Conservation (phyloP, 805 yeast genomes). For the Candida fluviatilis region DNA sequence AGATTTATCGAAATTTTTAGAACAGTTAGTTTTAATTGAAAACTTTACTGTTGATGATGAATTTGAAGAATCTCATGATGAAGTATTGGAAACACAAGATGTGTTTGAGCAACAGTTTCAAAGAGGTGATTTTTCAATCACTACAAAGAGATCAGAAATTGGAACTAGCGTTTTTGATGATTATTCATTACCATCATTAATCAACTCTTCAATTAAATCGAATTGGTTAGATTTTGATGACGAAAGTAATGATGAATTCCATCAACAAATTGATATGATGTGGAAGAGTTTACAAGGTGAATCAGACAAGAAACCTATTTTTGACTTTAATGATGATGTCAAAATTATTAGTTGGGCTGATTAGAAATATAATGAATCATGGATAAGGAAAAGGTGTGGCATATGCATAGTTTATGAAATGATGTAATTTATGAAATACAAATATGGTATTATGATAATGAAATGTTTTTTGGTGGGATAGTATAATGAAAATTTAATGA, state of each 20-base stretch:
- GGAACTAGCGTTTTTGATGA: neutral
- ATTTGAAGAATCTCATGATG: constrained; percentile 19
- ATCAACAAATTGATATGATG: constrained; percentile 3
- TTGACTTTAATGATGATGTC: constrained; percentile 3
- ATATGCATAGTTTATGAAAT: neutral
- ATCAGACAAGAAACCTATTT: neutral
- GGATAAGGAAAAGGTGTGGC: neutral
- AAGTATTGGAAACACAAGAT: constrained; percentile 7
- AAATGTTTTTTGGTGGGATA: neutral
- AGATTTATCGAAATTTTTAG: constrained; percentile 30
- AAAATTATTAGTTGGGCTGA: constrained; percentile 4
- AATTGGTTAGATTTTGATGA: constrained; percentile 33
- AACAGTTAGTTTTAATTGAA: constrained; percentile 16
- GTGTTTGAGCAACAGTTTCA: constrained; percentile 3
- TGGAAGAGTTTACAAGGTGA: constrained; percentile 1
- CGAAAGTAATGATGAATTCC: constrained; percentile 12
- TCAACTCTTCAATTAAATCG: constrained; percentile 26
- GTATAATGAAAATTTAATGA: neutral
- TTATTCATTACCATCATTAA: constrained; percentile 22
- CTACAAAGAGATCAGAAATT: neutral
- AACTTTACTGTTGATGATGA: constrained; percentile 44
- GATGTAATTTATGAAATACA: neutral
- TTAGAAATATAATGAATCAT: neutral
- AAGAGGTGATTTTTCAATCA: constrained; percentile 1
- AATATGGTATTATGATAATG: too few species aligned